Percentiles rank a stretch among this genome's conserved stretches.
Conservation (phyloP, 2,329 filamentous ascomycete genomes). For the Xylariaceae sp. region DNA sequence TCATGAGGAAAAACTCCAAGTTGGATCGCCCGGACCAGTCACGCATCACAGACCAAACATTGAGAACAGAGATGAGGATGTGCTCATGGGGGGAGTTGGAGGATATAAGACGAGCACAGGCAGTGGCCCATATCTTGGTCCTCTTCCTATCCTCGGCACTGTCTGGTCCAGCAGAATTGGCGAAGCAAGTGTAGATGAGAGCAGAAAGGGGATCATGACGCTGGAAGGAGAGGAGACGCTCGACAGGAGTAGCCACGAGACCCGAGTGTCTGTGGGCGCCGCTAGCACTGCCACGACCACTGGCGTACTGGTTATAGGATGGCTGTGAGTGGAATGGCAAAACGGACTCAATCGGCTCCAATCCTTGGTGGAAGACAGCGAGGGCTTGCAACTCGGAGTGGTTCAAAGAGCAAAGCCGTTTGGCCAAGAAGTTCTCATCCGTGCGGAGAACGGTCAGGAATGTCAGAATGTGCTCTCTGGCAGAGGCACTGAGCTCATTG, state of each 20-base stretch:
- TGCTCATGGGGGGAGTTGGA: conserved; percentile 58
- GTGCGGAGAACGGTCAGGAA: conserved; percentile 80
- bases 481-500: conserved; percentile 70
- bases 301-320: conserved; percentile 51
- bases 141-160: conserved; percentile 75
- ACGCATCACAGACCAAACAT: conserved; percentile 80
- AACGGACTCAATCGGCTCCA: conserved; percentile 80
- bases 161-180: conserved; percentile 76
- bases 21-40: conserved; percentile 87
- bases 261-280: conserved; percentile 42
- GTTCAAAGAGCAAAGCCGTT: conserved; percentile 71
- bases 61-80: conserved; percentile 78
- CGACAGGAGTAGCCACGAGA: conserved; percentile 60
- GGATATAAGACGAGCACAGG: conserved; percentile 77
- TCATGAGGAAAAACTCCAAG: conserved; percentile 92
- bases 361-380: conserved; percentile 70
- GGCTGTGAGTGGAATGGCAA: conserved; percentile 43
- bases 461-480: conserved; percentile 69
- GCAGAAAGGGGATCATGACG: conserved; percentile 81
- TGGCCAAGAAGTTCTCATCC: conserved; percentile 83
- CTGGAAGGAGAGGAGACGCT: conserved; percentile 83
- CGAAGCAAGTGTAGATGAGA: conserved; percentile 84
- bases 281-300: conserved; percentile 40
- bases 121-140: conserved; percentile 82
- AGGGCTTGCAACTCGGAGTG: conserved; percentile 73